A percentile compares a stretch with the other conserved stretches of the same genome.
Evolutionary conservation across 495 filamentous ascomycete species (phyloP).

Genomic region (Paragyromitra xinjiangensis): DNA sequence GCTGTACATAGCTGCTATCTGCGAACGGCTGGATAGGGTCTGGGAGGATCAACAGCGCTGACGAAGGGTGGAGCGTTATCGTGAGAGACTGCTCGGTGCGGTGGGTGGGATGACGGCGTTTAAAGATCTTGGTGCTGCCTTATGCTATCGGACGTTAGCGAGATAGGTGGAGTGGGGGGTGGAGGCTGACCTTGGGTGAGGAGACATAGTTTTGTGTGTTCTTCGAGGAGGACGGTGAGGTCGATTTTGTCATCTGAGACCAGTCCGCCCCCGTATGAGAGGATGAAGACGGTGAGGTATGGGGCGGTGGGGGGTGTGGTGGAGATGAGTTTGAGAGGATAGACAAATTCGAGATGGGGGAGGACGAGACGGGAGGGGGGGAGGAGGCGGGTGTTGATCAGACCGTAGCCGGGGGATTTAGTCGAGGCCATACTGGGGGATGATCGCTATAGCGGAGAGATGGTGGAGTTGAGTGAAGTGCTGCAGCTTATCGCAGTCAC

Average conservation of each 20-base stretch:
- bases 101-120: conserved; percentile 66
- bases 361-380: conserved; percentile 77
- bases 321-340: conserved; percentile 92
- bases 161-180: background rate
- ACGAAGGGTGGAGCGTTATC: conserved; percentile 68
- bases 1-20: conserved; percentile 80
- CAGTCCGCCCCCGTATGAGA: conserved; percentile 94
- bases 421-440: conserved; percentile 2
- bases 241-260: conserved; percentile 84
- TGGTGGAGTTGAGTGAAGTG: background rate
- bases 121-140: conserved; percentile 93
- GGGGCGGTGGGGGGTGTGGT: conserved; percentile 66
- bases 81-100: conserved; percentile 74
- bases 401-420: conserved; percentile 72
- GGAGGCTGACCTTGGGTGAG: conserved; percentile 74
- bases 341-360: conserved; percentile 81
- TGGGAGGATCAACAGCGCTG: conserved; percentile 87
- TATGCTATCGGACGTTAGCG: conserved; percentile 1
- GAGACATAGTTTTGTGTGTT: conserved; percentile 74
- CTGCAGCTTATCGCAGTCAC: conserved; percentile 32
- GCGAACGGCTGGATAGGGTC: conserved; percentile 92
- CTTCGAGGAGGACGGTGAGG: conserved; percentile 72
- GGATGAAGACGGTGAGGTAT: conserved; percentile 77
- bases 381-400: conserved; percentile 74
- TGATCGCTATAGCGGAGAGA: background rate